Evolutionary conservation across 1,284 basidiomycete species (phyloP).

Genomic region (Fomitopsis schrenkii): DNA sequence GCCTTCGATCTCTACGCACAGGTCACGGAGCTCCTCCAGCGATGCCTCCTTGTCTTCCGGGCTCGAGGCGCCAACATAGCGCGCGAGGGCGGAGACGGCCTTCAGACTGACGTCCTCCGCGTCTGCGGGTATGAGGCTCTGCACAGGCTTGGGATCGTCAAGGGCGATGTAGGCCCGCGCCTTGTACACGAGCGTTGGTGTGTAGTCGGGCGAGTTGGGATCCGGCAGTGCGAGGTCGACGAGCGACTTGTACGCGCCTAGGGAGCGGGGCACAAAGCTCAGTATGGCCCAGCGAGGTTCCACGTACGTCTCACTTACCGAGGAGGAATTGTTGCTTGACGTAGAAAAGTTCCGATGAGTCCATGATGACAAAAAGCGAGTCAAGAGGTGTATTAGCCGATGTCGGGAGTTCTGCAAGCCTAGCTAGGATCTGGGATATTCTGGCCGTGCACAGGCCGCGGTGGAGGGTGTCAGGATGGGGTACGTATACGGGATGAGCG

Average conservation of each 20-base stretch:
- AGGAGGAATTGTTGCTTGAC: conserved; percentile 84
- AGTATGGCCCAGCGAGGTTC: neutral
- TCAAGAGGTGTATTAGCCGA: neutral
- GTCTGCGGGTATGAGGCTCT: conserved; percentile 52
- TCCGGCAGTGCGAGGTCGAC: conserved; percentile 53
- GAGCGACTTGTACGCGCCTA: conserved; percentile 67
- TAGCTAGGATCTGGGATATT: neutral
- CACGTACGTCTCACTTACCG: conserved; percentile 37
- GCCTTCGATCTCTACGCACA: conserved; percentile 82
- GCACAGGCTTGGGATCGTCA: conserved; percentile 51
- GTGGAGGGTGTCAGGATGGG: neutral
- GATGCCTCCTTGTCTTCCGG: conserved; percentile 49
- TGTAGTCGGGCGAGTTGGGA: conserved; percentile 59
- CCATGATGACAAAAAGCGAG: conserved; percentile 41
- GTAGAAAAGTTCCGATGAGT: conserved; percentile 79
- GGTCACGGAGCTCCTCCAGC: conserved; percentile 80
- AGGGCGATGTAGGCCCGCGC: conserved; percentile 82
- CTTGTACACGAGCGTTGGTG: conserved; percentile 71
- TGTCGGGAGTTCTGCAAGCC: neutral
- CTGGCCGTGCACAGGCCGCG: neutral
- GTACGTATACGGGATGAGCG: no score
- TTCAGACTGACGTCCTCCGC: conserved; percentile 66
- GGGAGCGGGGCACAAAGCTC: neutral
- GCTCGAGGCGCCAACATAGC: conserved; percentile 49
- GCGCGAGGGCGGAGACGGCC: conserved; percentile 70